Evolutionary conservation across 164 flowering plant genomes (phyloP).

Genomic region (Magnolia changhungtana): DNA sequence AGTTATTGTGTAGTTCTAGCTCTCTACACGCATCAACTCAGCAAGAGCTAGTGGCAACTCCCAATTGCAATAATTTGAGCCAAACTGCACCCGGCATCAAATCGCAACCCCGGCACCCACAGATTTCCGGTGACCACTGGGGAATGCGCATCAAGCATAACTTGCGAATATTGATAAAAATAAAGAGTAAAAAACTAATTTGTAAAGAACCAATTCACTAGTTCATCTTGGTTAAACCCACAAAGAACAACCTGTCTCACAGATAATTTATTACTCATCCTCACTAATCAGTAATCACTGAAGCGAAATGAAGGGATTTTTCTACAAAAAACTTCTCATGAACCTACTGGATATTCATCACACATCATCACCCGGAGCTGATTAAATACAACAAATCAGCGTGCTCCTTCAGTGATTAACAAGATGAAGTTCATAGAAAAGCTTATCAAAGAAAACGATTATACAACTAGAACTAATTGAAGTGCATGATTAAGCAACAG

Average conservation of each 20-base stretch:
- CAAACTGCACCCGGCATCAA: too few relatives aligned
- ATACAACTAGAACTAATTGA: not conserved
- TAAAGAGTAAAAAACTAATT: too few relatives aligned
- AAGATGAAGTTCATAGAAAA: not conserved
- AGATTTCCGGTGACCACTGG: too few relatives aligned
- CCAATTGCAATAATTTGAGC: too few relatives aligned
- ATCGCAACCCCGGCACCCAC: too few relatives aligned
- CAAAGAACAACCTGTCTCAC: not conserved
- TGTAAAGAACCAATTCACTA: not conserved
- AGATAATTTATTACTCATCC: not conserved
- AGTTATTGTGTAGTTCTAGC: too few relatives aligned
- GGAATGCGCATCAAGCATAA: too few relatives aligned
- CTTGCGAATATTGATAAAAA: too few relatives aligned
- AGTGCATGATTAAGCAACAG: not conserved
- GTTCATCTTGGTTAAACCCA: not conserved
- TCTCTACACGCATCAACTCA: too few relatives aligned
- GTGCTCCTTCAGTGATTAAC: not conserved
- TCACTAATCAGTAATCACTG: too few relatives aligned
- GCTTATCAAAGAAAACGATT: not conserved
- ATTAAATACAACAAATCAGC: constrained; percentile 2
- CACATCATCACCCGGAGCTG: constrained; percentile 8
- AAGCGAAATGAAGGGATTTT: not conserved
- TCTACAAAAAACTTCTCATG: not conserved
- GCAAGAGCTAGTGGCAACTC: too few relatives aligned
- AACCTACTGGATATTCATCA: constrained; percentile 4